A percentile compares a stretch with the other conserved stretches of the same genome.
These are phyloP conservation scores for Oryza australiensis DNA, from an alignment of 176 grass and related monocot genomes.

Conservation along the genomic window DNA sequence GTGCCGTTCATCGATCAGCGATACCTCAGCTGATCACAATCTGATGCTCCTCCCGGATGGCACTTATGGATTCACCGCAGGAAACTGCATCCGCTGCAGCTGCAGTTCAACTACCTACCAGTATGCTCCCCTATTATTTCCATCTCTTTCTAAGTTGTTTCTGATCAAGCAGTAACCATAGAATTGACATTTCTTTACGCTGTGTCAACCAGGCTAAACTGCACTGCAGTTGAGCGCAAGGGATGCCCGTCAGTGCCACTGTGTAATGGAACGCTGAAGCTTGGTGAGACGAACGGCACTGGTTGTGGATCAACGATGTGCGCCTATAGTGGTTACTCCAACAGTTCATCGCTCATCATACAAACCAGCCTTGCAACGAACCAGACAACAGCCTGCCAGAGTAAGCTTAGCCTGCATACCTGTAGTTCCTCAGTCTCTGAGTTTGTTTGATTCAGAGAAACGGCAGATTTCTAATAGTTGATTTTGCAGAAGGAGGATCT, in stretches of 20 bases:
- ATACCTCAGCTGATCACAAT: slow-evolving; percentile 41
- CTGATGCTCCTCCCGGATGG: slow-evolving; percentile 43
- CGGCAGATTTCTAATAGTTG: slow-evolving; percentile 17
- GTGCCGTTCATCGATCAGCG: slow-evolving; percentile 63
- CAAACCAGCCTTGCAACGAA: slow-evolving; percentile 1
- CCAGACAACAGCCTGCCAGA: slow-evolving; percentile 42
- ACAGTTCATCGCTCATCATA: slow-evolving; percentile 36
- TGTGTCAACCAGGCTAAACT: slow-evolving; percentile 53
- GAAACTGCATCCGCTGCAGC: slow-evolving; percentile 55
- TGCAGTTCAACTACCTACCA: slow-evolving; percentile 61
- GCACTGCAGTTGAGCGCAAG: background rate
- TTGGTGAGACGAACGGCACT: slow-evolving; percentile 26
- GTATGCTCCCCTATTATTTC: slow-evolving; percentile 31
- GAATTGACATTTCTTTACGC: background rate
- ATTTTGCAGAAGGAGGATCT: slow-evolving; percentile 49
- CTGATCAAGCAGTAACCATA: background rate
- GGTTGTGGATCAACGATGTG: slow-evolving; percentile 44
- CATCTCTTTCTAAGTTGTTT: background rate
- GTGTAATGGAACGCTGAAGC: slow-evolving; percentile 33
- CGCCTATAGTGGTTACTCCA: slow-evolving; percentile 58
- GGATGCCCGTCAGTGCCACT: slow-evolving; percentile 1
- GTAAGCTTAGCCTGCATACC: slow-evolving; percentile 40
- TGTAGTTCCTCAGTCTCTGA: background rate
- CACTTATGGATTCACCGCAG: slow-evolving; percentile 51
- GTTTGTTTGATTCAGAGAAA: background rate